Percentiles rank a stretch among this genome's conserved stretches.
phyloP scores from a whole-genome alignment of 805 yeast genomes.

The Saturnispora mendoncae region DNA sequence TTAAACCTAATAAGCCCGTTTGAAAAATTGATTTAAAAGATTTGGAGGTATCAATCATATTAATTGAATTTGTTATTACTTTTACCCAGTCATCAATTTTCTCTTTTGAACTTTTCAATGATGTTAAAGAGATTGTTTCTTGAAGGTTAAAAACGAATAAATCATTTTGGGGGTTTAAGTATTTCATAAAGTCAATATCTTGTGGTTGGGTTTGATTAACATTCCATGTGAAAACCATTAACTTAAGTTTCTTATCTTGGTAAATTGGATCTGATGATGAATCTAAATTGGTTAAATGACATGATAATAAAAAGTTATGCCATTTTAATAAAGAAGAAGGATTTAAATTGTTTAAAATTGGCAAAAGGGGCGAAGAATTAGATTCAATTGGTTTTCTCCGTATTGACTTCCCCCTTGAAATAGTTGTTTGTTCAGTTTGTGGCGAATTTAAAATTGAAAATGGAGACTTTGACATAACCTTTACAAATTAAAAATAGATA shows the following conservation, averaged over 20 bases:
- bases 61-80: constrained; percentile 19
- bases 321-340: constrained; percentile 23
- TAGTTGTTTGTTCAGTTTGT: constrained; percentile 1
- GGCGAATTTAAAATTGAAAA: not conserved
- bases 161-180: constrained; percentile 18
- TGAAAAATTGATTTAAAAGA: constrained; percentile 32
- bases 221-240: constrained; percentile 32
- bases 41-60: constrained; percentile 12
- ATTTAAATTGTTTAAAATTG: constrained; percentile 13
- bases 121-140: constrained; percentile 42
- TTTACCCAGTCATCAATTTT: constrained; percentile 30
- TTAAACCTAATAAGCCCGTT: constrained; percentile 44
- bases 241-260: not conserved
- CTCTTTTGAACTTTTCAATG: constrained; percentile 30
- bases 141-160: constrained; percentile 39
- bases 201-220: constrained; percentile 23
- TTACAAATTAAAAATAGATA: not conserved
- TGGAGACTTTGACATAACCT: not conserved
- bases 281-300: constrained; percentile 6
- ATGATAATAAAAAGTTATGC: constrained; percentile 13
- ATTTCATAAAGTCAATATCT: not conserved
- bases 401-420: no score
- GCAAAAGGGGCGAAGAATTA: constrained; percentile 2
- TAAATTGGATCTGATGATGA: constrained; percentile 12
- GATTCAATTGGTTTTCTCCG: constrained; percentile 3